Evolutionary conservation across 2,329 filamentous ascomycete species (phyloP), one percentile per base, ranked within the genome.

Genomic region (Trichophyton benhamiae): DNA sequence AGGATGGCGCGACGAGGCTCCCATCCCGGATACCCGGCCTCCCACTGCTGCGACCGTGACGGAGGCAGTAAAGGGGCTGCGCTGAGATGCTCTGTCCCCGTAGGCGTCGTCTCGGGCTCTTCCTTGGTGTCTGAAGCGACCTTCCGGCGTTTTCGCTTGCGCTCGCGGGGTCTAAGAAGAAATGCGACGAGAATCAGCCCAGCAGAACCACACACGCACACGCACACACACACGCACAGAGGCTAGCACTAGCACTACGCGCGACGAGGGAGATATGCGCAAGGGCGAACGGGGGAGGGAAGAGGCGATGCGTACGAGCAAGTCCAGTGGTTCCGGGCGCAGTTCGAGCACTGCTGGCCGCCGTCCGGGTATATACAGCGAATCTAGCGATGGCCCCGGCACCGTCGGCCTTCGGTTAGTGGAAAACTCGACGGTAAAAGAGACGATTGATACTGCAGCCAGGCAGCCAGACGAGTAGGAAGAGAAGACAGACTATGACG

Each of bases 261-360:
- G 27, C 5, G 22, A n/a, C 9, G 22, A 52, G 17, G 15, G 7
- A 9, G 15, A 55, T 8, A 55, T 8, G 9, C 49, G 13, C 20
- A 6, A n/a, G 22, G 33, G 44, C 52, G 17, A 33, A 42, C 25
- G 25, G 25, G 22, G 22, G 25, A 9, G 52, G 20, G 44, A 44
- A 15, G n/a, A 11, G 13, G 20, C 4, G 20, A 36, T n/a, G 61
- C 66, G 63, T 49, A 70, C 69, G 64, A 65, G 63, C 69, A 70
- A 27, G 68, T 66, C 69, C 68, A 70, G 61, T 65, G 65, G 49
- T 70, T 68, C 33, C 68, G 62, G 22, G 65, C 62, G 41, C 68
- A 70, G 58, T 68, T 69, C 17, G 66, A 27, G 53, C 69, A 71
- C 46, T 65, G 63, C n/a, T 60, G 63, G 15, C 66, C 61, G 17